A percentile compares a stretch with the other conserved stretches of the same genome.
phyloP scores from a whole-genome alignment of 1,284 basidiomycete genomes.

The Sporisorium scitamineum region DNA sequence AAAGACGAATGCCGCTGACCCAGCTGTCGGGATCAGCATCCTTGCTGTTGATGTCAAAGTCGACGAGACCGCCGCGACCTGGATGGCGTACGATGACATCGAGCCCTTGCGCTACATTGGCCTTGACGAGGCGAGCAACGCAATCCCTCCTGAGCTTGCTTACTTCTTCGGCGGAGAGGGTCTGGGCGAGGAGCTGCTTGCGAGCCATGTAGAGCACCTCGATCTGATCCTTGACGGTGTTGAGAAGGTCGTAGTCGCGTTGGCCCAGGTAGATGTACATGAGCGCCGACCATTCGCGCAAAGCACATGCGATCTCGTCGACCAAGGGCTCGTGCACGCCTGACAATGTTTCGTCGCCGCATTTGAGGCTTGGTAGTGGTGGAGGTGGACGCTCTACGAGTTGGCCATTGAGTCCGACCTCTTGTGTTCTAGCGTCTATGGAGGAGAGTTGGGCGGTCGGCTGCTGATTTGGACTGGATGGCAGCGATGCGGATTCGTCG shows the following conservation, averaged over 20 bases:
- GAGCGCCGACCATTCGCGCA: constrained; percentile 93
- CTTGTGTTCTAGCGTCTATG: constrained; percentile 20
- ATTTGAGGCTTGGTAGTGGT: constrained; percentile 88
- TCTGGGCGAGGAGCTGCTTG: constrained; percentile 86
- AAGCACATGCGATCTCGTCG: constrained; percentile 95
- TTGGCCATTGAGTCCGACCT: constrained; percentile 46
- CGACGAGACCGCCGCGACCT: constrained; percentile 87
- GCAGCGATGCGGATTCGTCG: constrained; percentile 43
- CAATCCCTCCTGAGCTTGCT: constrained; percentile 84
- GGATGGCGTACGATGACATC: constrained; percentile 96
- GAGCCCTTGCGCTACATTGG: constrained; percentile 89
- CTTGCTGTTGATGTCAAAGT: constrained; percentile 61
- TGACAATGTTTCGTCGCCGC: constrained; percentile 58
- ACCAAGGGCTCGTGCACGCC: constrained; percentile 82
- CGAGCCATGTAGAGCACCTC: constrained; percentile 90
- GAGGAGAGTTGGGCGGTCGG: constrained; percentile 14
- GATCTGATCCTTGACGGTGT: constrained; percentile 86
- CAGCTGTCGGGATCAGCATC: constrained; percentile 60
- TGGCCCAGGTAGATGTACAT: constrained; percentile 90
- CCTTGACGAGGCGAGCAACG: constrained; percentile 86
- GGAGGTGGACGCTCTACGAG: constrained; percentile 76
- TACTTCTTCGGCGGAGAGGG: constrained; percentile 88
- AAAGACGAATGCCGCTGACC: constrained; percentile 67
- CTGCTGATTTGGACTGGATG: constrained; percentile 40
- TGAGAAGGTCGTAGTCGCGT: constrained; percentile 90